Percentiles rank a stretch among this genome's conserved stretches.
phyloP scores from a whole-genome alignment of 2,329 filamentous ascomycete species.

The Chaetomiaceae sp. region DNA sequence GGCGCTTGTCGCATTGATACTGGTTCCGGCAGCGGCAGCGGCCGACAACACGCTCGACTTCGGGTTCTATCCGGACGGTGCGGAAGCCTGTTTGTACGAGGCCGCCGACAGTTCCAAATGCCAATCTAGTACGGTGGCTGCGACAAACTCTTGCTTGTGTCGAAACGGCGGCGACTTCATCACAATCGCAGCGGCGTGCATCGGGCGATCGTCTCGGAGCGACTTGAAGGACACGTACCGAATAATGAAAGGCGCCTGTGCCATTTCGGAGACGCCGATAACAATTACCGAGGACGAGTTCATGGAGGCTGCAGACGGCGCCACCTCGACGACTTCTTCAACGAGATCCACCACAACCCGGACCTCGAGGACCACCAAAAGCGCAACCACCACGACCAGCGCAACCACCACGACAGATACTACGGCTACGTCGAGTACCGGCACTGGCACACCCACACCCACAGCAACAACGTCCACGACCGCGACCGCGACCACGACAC shows the following conservation, averaged over 20 bases:
- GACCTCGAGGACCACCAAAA: slow-evolving; percentile 12
- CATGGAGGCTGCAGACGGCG: slow-evolving; percentile 30
- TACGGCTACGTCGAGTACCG: slow-evolving; percentile 15
- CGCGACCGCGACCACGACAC: no score
- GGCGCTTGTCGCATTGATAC: slow-evolving; percentile 30
- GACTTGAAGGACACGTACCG: slow-evolving; percentile 43
- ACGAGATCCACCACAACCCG: slow-evolving; percentile 17
- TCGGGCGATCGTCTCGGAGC: slow-evolving; percentile 35
- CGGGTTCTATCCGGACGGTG: slow-evolving; percentile 38
- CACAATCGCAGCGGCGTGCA: slow-evolving; percentile 42
- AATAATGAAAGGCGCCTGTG: slow-evolving; percentile 42
- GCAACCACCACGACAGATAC: slow-evolving; percentile 14
- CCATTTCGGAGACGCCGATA: slow-evolving; percentile 41
- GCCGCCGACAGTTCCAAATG: slow-evolving; percentile 41
- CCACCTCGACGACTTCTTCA: slow-evolving; percentile 1
- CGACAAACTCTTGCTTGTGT: slow-evolving; percentile 49
- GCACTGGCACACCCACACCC: slow-evolving; percentile 17
- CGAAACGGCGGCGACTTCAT: slow-evolving; percentile 47
- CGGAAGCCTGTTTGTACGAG: slow-evolving; percentile 42
- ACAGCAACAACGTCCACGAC: slow-evolving; percentile 8
- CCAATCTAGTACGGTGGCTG: slow-evolving; percentile 34
- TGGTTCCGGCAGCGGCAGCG: slow-evolving; percentile 23
- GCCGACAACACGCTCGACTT: slow-evolving; percentile 38
- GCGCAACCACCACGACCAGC: slow-evolving; percentile 13
- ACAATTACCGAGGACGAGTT: slow-evolving; percentile 41